These are phyloP conservation scores for Chytridiales sp. DNA, from an alignment of 371 early-diverging fungal genomes.

Conservation along the genomic window DNA sequence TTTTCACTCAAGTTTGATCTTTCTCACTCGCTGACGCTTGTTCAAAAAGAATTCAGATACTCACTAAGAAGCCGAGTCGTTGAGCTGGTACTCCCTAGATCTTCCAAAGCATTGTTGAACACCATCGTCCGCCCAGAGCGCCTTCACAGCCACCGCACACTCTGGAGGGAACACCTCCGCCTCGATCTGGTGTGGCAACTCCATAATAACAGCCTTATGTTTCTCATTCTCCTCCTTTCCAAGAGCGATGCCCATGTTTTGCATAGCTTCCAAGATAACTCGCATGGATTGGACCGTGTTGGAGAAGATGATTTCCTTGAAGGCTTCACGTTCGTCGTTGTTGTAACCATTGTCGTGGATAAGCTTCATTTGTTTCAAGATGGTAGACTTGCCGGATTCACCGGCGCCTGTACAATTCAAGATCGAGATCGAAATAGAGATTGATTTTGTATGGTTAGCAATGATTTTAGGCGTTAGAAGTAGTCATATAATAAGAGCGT, in stretches of 20 bases:
- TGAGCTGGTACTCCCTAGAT: conserved; percentile 72
- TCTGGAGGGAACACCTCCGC: conserved; percentile 75
- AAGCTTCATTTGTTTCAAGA: conserved; percentile 95
- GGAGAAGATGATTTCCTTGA: conserved; percentile 90
- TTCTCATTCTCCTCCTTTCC: conserved; percentile 59
- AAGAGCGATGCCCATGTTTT: conserved; percentile 69
- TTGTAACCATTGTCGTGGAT: conserved; percentile 93
- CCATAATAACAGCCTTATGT: conserved; percentile 70
- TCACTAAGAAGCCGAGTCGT: conserved; percentile 69
- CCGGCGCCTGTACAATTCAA: conserved; percentile 75
- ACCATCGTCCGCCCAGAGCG: conserved; percentile 66
- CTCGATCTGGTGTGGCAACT: conserved; percentile 80
- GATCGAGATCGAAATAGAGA: not conserved
- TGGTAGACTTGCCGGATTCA: conserved; percentile 96
- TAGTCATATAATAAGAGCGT: not conserved
- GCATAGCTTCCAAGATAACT: conserved; percentile 93
- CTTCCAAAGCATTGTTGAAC: conserved; percentile 60
- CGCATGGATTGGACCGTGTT: conserved; percentile 95
- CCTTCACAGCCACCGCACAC: conserved; percentile 65
- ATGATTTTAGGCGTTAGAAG: not conserved
- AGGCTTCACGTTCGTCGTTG: conserved; percentile 79
- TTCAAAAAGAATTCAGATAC: too few relatives aligned
- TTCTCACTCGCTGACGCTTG: too few relatives aligned
- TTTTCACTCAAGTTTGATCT: too few relatives aligned
- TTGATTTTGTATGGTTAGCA: not conserved